Base-by-base conservation (phyloP, 441 rosid species). In the Bocquillonia castaneifolia region DNA sequence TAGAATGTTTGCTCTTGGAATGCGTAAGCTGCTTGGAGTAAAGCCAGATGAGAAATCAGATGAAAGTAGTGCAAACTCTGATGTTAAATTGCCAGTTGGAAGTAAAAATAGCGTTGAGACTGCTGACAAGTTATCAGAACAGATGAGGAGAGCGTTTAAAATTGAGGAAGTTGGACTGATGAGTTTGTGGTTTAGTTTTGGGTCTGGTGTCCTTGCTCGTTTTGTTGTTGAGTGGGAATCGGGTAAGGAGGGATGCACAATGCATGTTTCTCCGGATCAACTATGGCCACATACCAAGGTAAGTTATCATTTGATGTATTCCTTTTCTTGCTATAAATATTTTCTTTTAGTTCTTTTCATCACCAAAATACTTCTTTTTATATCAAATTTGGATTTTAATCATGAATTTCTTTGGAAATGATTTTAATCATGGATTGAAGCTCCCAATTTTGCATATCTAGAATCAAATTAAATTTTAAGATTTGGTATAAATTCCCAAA, bases 271-370 rank as follows among this genome's bases (percentile, higher is more conserved):
- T 73, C 99, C 99, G 10, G 98, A 95, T 69, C 98, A 92, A 80
- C 95, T 85, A 70, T 95, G 99, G 99, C 99, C 98, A 29, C 99
- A 95, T 76, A 95, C 99, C 7, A 92, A 92, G 95, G 99, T 86
- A 58, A 64, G 76, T 65, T 73, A 66, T 68, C 62, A 29, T 39
- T 45, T 48, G 10, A 22, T 52, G 5, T 53, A 13, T 63, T 34
- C 26, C 62, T 42, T 53, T 52, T 10, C 6, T 50, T 32, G 65
- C 57, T 39, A 25, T 56, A 69, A 53, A 59, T 73, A 39, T 13
- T 48, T 28, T 52, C 12, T 31, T 32, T n/a, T n/a, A n/a, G n/a
- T n/a, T n/a, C n/a, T n/a, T n/a, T n/a, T n/a, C n/a, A n/a, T n/a
- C n/a, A n/a, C n/a, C n/a, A n/a, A n/a, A n/a, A n/a, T n/a, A n/a